phyloP scores from a whole-genome alignment of 2,329 filamentous ascomycete genomes.

The Alternaria sp. region DNA sequence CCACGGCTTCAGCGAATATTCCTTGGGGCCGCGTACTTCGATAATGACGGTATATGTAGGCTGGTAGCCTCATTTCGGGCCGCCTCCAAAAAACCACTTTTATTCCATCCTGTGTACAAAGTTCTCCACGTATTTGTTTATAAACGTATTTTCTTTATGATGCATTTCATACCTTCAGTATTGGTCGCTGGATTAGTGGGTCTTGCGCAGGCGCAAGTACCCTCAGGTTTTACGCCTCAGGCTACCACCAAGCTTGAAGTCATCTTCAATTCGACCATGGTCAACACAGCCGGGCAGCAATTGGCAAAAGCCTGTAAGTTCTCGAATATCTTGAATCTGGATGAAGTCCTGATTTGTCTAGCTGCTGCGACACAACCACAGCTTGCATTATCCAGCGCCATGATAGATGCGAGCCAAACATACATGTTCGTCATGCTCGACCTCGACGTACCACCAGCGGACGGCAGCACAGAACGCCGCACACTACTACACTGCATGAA shows the following conservation, averaged over 20 bases:
- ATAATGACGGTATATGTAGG: slow-evolving; percentile 17
- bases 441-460: slow-evolving; percentile 39
- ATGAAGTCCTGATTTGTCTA: slow-evolving; percentile 17
- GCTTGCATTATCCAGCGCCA: slow-evolving; percentile 30
- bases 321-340: background rate
- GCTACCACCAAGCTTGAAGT: slow-evolving; percentile 38
- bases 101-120: background rate
- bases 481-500: slow-evolving; percentile 43
- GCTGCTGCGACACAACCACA: slow-evolving; percentile 36
- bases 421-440: slow-evolving; percentile 48
- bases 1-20: slow-evolving; percentile 19
- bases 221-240: slow-evolving; percentile 37
- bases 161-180: slow-evolving; percentile 35
- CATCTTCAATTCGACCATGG: slow-evolving; percentile 40
- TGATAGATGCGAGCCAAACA: slow-evolving; percentile 22
- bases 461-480: slow-evolving; percentile 33
- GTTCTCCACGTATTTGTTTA: background rate
- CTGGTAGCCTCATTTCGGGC: slow-evolving; percentile 3
- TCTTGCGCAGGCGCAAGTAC: slow-evolving; percentile 42
- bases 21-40: slow-evolving; percentile 30
- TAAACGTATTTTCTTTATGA: slow-evolving; percentile 4
- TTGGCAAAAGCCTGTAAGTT: slow-evolving; percentile 39
- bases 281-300: slow-evolving; percentile 35
- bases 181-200: slow-evolving; percentile 29
- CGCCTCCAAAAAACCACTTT: background rate